Evolutionary conservation across 192 early-diverging fungal species (phyloP).

Genomic region (Coemansia guatemalensis): DNA sequence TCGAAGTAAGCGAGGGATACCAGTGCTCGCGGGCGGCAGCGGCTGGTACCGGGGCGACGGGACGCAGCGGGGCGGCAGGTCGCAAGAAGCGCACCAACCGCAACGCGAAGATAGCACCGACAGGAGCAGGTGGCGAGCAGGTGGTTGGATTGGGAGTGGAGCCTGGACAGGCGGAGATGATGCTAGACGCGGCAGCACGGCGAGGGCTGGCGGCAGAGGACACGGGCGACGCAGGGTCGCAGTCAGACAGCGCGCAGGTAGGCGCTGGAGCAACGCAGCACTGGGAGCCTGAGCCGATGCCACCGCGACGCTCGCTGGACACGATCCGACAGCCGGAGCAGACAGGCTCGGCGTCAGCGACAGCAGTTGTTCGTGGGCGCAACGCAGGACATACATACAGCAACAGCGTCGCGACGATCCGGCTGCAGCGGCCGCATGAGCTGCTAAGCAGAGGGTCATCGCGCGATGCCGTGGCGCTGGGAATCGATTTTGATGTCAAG

Average conservation of each 20-base stretch:
- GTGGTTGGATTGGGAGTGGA: conserved; percentile 47
- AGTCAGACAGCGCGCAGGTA: conserved; percentile 32
- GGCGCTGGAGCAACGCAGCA: neutral
- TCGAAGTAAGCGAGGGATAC: conserved; percentile 28
- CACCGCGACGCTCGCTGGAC: conserved; percentile 41
- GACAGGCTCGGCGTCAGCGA: conserved; percentile 8
- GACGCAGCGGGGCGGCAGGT: conserved; percentile 11
- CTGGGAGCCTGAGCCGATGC: conserved; percentile 24
- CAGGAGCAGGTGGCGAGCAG: conserved; percentile 37
- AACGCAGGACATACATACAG: conserved; percentile 33
- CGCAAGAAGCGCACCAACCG: conserved; percentile 36
- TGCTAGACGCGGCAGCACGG: conserved; percentile 20
- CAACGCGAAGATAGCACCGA: conserved; percentile 40
- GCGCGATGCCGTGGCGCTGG: conserved; percentile 47
- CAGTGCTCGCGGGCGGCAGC: conserved; percentile 26
- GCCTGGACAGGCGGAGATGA: conserved; percentile 37
- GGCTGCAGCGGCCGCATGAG: conserved; percentile 52
- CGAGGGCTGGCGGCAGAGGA: conserved; percentile 29
- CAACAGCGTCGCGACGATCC: conserved; percentile 50
- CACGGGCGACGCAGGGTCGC: conserved; percentile 29
- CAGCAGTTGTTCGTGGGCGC: conserved; percentile 12
- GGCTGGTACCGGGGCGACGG: conserved; percentile 11
- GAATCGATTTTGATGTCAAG: conserved; percentile 49
- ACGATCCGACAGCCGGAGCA: conserved; percentile 18
- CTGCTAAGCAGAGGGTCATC: conserved; percentile 49